Base-by-base conservation (phyloP, 2,329 filamentous ascomycete species). In the Aspergillus alliaceus region DNA sequence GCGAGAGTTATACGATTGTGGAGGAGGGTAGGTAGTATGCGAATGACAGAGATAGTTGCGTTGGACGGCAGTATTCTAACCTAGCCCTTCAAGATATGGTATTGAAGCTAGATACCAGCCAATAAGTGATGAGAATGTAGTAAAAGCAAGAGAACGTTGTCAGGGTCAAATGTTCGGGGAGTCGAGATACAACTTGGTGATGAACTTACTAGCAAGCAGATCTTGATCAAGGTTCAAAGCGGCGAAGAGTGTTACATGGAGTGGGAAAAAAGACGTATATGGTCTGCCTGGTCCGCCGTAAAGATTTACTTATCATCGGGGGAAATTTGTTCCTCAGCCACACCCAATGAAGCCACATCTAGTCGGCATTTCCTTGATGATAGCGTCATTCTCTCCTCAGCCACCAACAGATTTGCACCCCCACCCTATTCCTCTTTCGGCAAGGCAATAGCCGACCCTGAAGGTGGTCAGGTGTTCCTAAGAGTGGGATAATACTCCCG, bases 371-470 rank as follows among this genome's bases (percentile, higher is more conserved):
- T 32, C 2, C 15, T 24, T 48, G 20, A 29, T 5, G 4, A 31
- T 22, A 47, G 44, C 44, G 27, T 48, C 44, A 48, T 48, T 14
- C 18, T 20, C 18, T 20, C 44, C 24, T 59, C 39, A 52, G 25
- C 3, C 15, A n/a, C 48, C 55, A 53, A 60, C 55, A 25, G 51
- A 52, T 54, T 57, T 48, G 34, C 40, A 69, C 70, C 70, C 70
- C 70, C 70, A 72, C 70, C 46, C 69, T 71, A 71, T 58, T 32
- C 69, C 63, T 18, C 34, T 67, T 64, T 61, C 58, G 68, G 67
- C 29, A 24, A 32, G 34, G 25, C 51, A 59, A 58, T 59, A 61
- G 59, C 66, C 66, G 69, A 62, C 58, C 56, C 53, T 24, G 12
- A 34, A 14, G 0, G 37, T 44, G 29, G 24, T 29, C 18, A 34